Conservation (phyloP, 2,329 filamentous ascomycete species). For the Exophiala alcalophila region DNA sequence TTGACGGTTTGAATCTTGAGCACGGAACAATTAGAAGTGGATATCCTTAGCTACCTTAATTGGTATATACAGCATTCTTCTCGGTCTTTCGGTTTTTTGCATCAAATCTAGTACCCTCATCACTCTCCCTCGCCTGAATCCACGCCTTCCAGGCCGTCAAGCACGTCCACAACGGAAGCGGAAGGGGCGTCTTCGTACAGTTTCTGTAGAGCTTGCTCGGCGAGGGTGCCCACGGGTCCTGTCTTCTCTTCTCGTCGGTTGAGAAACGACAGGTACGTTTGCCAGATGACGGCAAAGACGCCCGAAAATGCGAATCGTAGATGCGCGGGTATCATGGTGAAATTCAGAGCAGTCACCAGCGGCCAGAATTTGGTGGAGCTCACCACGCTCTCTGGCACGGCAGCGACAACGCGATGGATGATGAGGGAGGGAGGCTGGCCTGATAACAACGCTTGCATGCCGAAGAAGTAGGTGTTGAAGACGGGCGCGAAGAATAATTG, state of each 20-base stretch:
- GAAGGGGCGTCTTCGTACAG: constrained; percentile 19
- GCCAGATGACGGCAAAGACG: constrained; percentile 80
- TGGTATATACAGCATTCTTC: too few relatives aligned
- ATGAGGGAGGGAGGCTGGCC: constrained; percentile 65
- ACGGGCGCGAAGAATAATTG: constrained; percentile 77
- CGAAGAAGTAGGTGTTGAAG: constrained; percentile 82
- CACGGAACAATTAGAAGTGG: too few relatives aligned
- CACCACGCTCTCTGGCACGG: constrained; percentile 70
- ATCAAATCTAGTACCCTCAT: too few relatives aligned
- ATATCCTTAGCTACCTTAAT: too few relatives aligned
- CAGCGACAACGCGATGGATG: constrained; percentile 67
- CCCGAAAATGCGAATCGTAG: constrained; percentile 79
- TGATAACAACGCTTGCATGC: constrained; percentile 69
- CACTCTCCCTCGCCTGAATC: constrained; percentile 4
- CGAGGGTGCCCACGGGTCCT: constrained; percentile 15
- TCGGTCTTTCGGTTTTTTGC: too few relatives aligned
- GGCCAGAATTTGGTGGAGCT: constrained; percentile 90
- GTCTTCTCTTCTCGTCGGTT: constrained; percentile 29
- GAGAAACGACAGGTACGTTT: constrained; percentile 73
- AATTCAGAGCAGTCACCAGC: constrained; percentile 77
- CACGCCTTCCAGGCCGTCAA: constrained; percentile 10
- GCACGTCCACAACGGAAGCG: constrained; percentile 16
- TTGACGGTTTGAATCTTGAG: too few relatives aligned
- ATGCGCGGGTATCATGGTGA: constrained; percentile 74
- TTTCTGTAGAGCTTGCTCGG: constrained; percentile 18